Conservation (phyloP, 345 rosid genomes). For the Citrus glauca region DNA sequence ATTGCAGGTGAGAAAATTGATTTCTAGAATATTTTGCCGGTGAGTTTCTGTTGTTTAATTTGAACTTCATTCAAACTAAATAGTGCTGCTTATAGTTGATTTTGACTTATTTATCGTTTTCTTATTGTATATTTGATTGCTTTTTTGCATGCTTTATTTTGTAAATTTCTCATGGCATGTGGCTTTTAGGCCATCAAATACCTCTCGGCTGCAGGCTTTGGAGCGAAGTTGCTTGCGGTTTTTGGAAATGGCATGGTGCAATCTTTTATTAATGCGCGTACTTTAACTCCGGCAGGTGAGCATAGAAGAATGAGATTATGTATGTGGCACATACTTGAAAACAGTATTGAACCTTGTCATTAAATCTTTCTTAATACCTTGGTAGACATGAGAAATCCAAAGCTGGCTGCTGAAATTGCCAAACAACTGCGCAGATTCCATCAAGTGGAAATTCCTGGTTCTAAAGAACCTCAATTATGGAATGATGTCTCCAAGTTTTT, state of each 20-base stretch:
- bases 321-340: background rate
- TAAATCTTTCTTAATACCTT: background rate
- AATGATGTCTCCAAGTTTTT: constrained; percentile 76
- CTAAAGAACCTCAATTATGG: constrained; percentile 94
- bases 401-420: constrained; percentile 84
- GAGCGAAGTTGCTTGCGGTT: constrained; percentile 88
- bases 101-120: background rate
- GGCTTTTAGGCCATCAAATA: constrained; percentile 78
- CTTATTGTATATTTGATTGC: background rate
- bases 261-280: constrained; percentile 83
- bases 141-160: constrained; percentile 11
- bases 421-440: constrained; percentile 78
- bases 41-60: background rate
- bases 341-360: background rate
- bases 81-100: background rate
- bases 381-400: constrained; percentile 77
- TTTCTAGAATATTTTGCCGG: background rate
- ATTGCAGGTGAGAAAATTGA: constrained; percentile 40
- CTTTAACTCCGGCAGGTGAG: constrained; percentile 71
- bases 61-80: background rate
- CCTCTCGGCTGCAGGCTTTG: constrained; percentile 96
- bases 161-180: constrained; percentile 14
- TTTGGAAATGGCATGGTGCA: constrained; percentile 98
- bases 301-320: background rate
- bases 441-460: constrained; percentile 78